These are phyloP conservation scores for Sporisorium scitamineum DNA, from an alignment of 1,284 basidiomycete species.

Conservation along the genomic window DNA sequence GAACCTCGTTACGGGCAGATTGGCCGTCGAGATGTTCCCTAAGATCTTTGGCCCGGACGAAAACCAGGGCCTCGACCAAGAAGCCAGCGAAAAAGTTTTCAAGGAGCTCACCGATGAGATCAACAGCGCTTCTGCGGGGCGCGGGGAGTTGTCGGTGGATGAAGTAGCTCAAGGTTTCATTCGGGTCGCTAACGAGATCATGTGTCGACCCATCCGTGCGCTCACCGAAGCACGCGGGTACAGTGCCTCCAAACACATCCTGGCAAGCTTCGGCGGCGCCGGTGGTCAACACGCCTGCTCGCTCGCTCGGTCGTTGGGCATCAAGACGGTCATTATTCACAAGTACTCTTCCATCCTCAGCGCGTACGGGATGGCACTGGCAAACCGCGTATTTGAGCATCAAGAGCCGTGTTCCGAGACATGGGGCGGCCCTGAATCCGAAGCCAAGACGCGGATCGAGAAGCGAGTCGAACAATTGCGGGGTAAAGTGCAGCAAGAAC, in stretches of 20 bases:
- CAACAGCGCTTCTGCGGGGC: constrained; percentile 73
- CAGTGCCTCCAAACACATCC: constrained; percentile 85
- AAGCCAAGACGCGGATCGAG: constrained; percentile 26
- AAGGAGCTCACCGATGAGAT: constrained; percentile 78
- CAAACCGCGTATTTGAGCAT: constrained; percentile 79
- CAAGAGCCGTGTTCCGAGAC: constrained; percentile 87
- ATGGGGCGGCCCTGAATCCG: constrained; percentile 67
- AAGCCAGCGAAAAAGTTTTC: constrained; percentile 75
- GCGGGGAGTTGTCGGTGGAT: constrained; percentile 75
- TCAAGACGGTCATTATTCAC: constrained; percentile 86
- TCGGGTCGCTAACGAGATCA: constrained; percentile 71
- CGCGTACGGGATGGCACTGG: constrained; percentile 88
- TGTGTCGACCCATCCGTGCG: constrained; percentile 91
- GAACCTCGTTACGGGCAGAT: constrained; percentile 65
- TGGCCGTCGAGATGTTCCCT: constrained; percentile 74
- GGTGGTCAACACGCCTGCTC: constrained; percentile 93
- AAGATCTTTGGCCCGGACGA: constrained; percentile 89
- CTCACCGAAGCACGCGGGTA: constrained; percentile 90
- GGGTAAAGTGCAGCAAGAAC: constrained; percentile 75
- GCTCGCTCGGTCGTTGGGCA: constrained; percentile 83
- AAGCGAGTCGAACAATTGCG: constrained; percentile 72
- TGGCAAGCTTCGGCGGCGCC: constrained; percentile 90
- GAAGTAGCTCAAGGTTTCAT: constrained; percentile 84
- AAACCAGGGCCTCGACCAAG: constrained; percentile 81
- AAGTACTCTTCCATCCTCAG: constrained; percentile 86